Conservation (phyloP, 257 asterid species). For the Cruciata laevipes region DNA sequence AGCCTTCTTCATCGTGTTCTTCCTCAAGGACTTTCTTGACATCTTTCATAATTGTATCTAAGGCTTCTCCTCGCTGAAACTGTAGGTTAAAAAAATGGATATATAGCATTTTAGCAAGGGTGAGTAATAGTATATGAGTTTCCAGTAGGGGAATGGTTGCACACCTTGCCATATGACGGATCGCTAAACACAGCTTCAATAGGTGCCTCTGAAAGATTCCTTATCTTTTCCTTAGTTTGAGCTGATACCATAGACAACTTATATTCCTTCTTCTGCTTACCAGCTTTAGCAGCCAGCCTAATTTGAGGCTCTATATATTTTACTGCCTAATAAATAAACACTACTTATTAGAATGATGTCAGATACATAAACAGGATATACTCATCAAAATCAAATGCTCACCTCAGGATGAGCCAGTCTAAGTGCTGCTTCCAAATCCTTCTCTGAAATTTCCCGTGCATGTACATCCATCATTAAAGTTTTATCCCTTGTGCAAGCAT, state of each 20-base stretch:
- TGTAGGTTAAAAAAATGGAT: slow-evolving; percentile 22
- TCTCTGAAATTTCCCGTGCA: slow-evolving; percentile 84
- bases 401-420: slow-evolving; percentile 97
- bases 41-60: slow-evolving; percentile 69
- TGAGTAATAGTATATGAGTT: slow-evolving; percentile 1
- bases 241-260: slow-evolving; percentile 68
- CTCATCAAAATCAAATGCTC: slow-evolving; percentile 20
- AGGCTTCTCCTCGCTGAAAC: slow-evolving; percentile 96
- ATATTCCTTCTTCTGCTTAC: slow-evolving; percentile 76
- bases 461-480: slow-evolving; percentile 97
- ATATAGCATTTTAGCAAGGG: slow-evolving; percentile 19
- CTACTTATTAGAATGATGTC: slow-evolving; percentile 12
- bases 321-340: slow-evolving; percentile 53
- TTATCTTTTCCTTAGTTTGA: slow-evolving; percentile 62
- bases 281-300: slow-evolving; percentile 83
- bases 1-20: slow-evolving; percentile 81
- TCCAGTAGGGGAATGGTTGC: slow-evolving; percentile 1
- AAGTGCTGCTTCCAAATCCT: slow-evolving; percentile 79
- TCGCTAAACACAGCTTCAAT: slow-evolving; percentile 84
- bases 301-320: slow-evolving; percentile 88
- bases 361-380: neutral
- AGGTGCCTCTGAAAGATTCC: slow-evolving; percentile 74
- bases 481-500: slow-evolving; percentile 96
- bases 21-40: slow-evolving; percentile 66
- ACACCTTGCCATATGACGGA: slow-evolving; percentile 92